Conservation (phyloP, 1,284 basidiomycete genomes). For the Ganoderma sp. region DNA sequence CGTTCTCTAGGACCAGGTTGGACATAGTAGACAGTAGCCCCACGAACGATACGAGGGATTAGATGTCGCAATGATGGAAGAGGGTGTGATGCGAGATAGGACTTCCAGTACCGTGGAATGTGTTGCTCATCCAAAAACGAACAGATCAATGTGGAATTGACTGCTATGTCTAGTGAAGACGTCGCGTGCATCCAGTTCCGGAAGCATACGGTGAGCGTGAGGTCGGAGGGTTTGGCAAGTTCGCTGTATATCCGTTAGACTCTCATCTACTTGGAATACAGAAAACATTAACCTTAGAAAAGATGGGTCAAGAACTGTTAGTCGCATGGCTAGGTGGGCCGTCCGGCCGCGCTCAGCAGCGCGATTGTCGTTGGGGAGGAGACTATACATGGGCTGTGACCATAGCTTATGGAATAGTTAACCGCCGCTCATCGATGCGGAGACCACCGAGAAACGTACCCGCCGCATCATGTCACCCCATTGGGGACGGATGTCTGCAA, state of each 20-base stretch:
- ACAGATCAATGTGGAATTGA: background rate
- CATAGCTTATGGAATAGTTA: background rate
- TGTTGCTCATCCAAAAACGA: background rate
- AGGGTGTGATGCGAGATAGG: background rate
- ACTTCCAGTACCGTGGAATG: background rate
- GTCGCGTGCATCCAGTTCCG: background rate
- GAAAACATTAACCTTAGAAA: background rate
- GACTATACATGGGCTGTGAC: background rate
- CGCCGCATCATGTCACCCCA: background rate
- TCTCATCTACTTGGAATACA: background rate
- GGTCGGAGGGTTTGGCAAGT: background rate
- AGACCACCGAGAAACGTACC: background rate
- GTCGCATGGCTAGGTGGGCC: background rate
- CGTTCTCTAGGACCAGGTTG: background rate
- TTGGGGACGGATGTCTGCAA: background rate
- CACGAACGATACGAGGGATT: background rate
- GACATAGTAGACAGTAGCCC: constrained; percentile 1
- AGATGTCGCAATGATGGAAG: background rate
- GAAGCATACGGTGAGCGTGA: background rate
- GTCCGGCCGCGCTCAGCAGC: background rate
- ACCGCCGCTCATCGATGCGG: background rate
- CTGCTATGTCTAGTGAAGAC: background rate
- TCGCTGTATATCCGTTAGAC: background rate
- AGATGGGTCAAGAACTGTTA: background rate
- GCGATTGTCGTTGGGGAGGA: background rate